These are phyloP conservation scores for Begonia loranthoides DNA, from an alignment of 306 rosid genomes.

Conservation along the genomic window DNA sequence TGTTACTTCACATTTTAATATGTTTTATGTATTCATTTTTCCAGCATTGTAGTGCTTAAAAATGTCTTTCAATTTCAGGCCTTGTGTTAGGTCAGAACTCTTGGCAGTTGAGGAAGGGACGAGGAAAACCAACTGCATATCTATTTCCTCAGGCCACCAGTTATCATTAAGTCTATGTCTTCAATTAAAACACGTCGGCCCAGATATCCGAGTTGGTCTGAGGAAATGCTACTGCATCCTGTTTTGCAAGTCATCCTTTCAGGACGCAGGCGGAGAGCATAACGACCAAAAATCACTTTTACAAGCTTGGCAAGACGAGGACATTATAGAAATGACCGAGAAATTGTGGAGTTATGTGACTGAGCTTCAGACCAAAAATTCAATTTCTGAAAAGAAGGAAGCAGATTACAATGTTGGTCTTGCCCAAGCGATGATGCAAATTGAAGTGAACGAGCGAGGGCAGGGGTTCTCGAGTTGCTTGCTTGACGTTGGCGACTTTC, in stretches of 20 bases:
- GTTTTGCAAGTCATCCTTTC: slow-evolving; percentile 19
- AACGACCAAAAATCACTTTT: slow-evolving; percentile 1
- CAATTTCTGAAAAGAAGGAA: too few species aligned
- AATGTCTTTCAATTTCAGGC: slow-evolving; percentile 28
- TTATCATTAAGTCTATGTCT: slow-evolving; percentile 43
- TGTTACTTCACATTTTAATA: too few species aligned
- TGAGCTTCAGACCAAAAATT: slow-evolving; percentile 8
- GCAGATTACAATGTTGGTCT: slow-evolving; percentile 4
- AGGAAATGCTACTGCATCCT: slow-evolving; percentile 38
- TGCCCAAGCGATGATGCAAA: slow-evolving; percentile 19
- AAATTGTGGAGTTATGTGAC: slow-evolving; percentile 21
- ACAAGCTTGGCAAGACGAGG: slow-evolving; percentile 34
- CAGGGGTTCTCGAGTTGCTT: slow-evolving; percentile 57
- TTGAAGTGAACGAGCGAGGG: slow-evolving; percentile 36
- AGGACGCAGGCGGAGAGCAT: slow-evolving; percentile 10
- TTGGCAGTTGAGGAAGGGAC: slow-evolving; percentile 21
- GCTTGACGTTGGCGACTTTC: slow-evolving; percentile 48
- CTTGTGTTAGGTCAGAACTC: slow-evolving; percentile 34
- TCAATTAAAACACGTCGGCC: slow-evolving; percentile 32
- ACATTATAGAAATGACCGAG: slow-evolving; percentile 30
- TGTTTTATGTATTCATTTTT: not conserved
- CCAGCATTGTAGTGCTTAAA: slow-evolving; percentile 1
- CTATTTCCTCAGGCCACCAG: slow-evolving; percentile 21
- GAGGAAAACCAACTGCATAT: slow-evolving; percentile 23
- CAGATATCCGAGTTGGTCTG: slow-evolving; percentile 12